Conservation (phyloP, 306 rosid genomes). For the Bauhinia variegata region DNA sequence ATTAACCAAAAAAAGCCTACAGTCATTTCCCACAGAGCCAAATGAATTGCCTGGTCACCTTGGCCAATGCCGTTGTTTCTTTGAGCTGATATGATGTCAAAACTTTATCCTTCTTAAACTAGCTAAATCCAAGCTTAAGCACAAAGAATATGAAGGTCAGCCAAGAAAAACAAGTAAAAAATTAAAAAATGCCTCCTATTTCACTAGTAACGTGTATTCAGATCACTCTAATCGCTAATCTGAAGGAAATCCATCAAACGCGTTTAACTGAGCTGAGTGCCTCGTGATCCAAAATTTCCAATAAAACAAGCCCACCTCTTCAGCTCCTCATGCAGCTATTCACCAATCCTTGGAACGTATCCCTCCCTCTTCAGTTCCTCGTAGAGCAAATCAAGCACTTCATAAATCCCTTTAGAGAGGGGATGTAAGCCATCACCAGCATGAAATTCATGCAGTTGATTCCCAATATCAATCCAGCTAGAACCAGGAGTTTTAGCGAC, state of each 20-base stretch:
- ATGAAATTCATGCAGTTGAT: constrained; percentile 77
- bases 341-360: constrained; percentile 61
- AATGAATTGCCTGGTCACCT: too few relatives aligned
- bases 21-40: constrained; percentile 15
- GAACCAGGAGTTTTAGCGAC: constrained; percentile 91
- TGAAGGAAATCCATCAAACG: constrained; percentile 22
- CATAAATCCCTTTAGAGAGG: constrained; percentile 43
- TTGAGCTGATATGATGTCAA: constrained; percentile 5
- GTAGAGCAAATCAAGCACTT: constrained; percentile 52
- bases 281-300: constrained; percentile 12
- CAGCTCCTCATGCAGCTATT: constrained; percentile 37
- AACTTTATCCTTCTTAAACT: constrained; percentile 15
- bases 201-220: constrained; percentile 3
- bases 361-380: constrained; percentile 80
- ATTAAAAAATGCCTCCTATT: constrained; percentile 2
- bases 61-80: neutral
- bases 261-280: constrained; percentile 20
- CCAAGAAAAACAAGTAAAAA: too few relatives aligned
- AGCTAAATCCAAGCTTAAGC: constrained; percentile 18
- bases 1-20: constrained; percentile 14
- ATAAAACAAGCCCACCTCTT: constrained; percentile 14
- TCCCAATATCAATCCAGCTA: constrained; percentile 84
- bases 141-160: constrained; percentile 21
- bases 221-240: constrained; percentile 18
- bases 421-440: constrained; percentile 65